These are phyloP conservation scores for Apiosordaria backusii DNA, from an alignment of 495 filamentous ascomycete species.

Conservation along the genomic window DNA sequence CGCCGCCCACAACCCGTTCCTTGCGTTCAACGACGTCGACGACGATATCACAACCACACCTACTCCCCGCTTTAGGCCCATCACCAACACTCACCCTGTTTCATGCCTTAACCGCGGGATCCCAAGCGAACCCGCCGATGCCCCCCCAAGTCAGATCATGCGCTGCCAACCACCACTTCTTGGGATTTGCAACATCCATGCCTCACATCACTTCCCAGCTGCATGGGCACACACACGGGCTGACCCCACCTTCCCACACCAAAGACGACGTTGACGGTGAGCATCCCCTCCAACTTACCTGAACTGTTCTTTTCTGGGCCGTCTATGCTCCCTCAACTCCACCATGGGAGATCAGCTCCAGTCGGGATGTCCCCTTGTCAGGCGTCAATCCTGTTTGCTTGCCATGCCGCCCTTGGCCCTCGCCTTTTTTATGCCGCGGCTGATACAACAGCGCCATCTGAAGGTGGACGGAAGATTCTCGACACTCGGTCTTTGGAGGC, in stretches of 20 bases:
- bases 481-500: not conserved
- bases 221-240: conserved; percentile 8
- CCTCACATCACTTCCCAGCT: conserved; percentile 12
- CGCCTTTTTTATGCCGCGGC: not conserved
- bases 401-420: conserved; percentile 1
- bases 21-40: not conserved
- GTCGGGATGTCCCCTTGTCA: conserved; percentile 11
- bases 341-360: conserved; percentile 12
- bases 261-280: conserved; percentile 5
- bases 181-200: conserved; percentile 9
- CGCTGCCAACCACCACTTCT: conserved; percentile 1
- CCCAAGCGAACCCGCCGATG: not conserved
- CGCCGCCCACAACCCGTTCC: not conserved
- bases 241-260: conserved; percentile 10
- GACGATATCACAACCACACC: conserved; percentile 10
- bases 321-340: not conserved
- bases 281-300: conserved; percentile 10
- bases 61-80: conserved; percentile 6
- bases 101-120: not conserved
- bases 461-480: not conserved
- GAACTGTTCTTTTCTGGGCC: not conserved
- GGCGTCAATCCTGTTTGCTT: conserved; percentile 10
- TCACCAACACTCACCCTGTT: not conserved
- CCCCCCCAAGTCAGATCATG: not conserved
- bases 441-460: not conserved